These are phyloP conservation scores for Phaeosphaeriaceae sp. DNA, from an alignment of 2,329 filamentous ascomycete genomes.

Conservation along the genomic window DNA sequence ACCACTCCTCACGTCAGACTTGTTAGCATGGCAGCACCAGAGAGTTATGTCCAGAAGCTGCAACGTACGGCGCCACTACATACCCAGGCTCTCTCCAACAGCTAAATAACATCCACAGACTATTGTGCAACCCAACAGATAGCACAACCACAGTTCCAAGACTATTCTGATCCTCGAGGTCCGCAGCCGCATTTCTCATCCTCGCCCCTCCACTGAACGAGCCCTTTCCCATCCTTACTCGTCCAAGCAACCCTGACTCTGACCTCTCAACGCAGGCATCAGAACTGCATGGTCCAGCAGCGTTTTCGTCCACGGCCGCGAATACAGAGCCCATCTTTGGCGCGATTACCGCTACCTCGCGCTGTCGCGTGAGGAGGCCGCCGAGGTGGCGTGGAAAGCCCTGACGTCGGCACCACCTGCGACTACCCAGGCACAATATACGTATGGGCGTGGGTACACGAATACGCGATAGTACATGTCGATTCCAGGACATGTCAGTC, in stretches of 20 bases:
- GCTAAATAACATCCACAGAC: conserved; percentile 29
- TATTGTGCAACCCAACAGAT: conserved; percentile 43
- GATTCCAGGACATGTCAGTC: no score
- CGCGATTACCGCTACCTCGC: conserved; percentile 47
- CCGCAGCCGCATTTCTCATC: conserved; percentile 8
- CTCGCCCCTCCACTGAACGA: not conserved
- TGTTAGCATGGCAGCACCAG: conserved; percentile 36
- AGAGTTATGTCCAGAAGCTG: conserved; percentile 42
- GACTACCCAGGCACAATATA: conserved; percentile 24
- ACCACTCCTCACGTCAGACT: conserved; percentile 11
- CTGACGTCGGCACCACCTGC: conserved; percentile 23
- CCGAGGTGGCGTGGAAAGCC: conserved; percentile 44
- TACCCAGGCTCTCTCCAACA: conserved; percentile 1
- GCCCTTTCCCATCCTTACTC: not conserved
- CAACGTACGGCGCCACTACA: conserved; percentile 33
- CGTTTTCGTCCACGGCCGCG: conserved; percentile 43
- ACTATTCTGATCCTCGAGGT: conserved; percentile 48
- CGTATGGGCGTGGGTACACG: conserved; percentile 26
- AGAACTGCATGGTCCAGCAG: conserved; percentile 46
- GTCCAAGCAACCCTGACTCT: conserved; percentile 17
- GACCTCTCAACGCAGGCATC: conserved; percentile 31
- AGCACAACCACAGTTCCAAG: conserved; percentile 46
- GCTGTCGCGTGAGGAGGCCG: conserved; percentile 46
- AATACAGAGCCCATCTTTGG: conserved; percentile 44
- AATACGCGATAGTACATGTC: conserved; percentile 24